Conservation (phyloP, 2,329 filamentous ascomycete genomes). For the Coleophoma crateriformis region DNA sequence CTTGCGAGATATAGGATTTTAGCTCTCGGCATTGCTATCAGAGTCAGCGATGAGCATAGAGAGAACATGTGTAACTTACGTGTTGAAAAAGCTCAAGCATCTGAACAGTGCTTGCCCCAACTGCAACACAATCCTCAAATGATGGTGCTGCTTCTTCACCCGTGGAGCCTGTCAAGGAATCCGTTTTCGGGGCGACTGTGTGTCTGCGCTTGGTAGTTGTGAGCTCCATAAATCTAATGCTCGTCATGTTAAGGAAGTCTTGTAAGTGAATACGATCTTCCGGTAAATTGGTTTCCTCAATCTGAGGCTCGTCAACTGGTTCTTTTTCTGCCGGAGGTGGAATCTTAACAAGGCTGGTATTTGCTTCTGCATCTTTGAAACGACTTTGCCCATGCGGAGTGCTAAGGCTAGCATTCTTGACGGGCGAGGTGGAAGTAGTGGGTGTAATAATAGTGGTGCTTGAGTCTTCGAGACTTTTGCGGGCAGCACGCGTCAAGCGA, state of each 20-base stretch:
- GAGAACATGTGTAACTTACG: slow-evolving; percentile 37
- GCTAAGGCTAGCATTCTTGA: slow-evolving; percentile 34
- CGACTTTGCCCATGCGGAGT: slow-evolving; percentile 52
- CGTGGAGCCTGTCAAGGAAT: slow-evolving; percentile 12
- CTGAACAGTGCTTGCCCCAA: slow-evolving; percentile 84
- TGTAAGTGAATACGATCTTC: slow-evolving; percentile 73
- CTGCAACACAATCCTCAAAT: slow-evolving; percentile 76
- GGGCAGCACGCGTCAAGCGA: slow-evolving; percentile 44
- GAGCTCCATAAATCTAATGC: slow-evolving; percentile 96
- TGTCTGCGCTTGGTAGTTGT: slow-evolving; percentile 92
- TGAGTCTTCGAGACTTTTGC: slow-evolving; percentile 38
- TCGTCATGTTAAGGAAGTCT: slow-evolving; percentile 91
- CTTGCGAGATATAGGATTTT: slow-evolving; percentile 94
- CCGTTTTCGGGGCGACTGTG: slow-evolving; percentile 58
- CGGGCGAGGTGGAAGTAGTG: slow-evolving; percentile 41
- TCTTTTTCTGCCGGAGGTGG: slow-evolving; percentile 34
- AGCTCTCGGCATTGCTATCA: slow-evolving; percentile 77
- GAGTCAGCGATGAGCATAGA: slow-evolving; percentile 21
- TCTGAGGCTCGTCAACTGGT: slow-evolving; percentile 41
- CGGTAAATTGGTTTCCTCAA: slow-evolving; percentile 26
- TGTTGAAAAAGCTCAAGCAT: slow-evolving; percentile 95
- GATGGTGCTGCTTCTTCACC: slow-evolving; percentile 38
- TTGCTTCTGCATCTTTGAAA: slow-evolving; percentile 47
- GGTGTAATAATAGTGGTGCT: slow-evolving; percentile 31
- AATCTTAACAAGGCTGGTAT: slow-evolving; percentile 30